Percentiles rank a stretch among this genome's conserved stretches.
Evolutionary conservation across 2,329 filamentous ascomycete genomes (phyloP).

Genomic region (Fusarium heterosporum): DNA sequence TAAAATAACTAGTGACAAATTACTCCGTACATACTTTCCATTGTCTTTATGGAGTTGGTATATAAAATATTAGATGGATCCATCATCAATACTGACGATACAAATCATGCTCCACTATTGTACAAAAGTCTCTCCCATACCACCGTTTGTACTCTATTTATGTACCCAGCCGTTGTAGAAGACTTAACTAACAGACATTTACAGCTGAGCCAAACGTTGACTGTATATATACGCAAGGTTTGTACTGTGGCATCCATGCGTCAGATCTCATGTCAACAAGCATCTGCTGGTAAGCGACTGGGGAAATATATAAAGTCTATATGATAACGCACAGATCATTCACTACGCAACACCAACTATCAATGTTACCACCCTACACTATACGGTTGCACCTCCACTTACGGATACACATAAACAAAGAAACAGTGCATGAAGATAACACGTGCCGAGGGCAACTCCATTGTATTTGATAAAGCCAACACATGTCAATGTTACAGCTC

Average conservation of each 20-base stretch:
- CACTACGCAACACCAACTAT: not conserved
- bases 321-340: conserved; percentile 28
- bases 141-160: not conserved
- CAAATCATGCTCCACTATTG: not conserved
- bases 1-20: too few relatives aligned
- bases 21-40: too few relatives aligned
- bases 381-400: not conserved
- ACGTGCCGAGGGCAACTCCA: conserved; percentile 6
- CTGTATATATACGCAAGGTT: not conserved
- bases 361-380: not conserved
- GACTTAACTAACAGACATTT: not conserved
- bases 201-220: too few relatives aligned
- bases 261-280: not conserved
- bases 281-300: conserved; percentile 21
- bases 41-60: too few relatives aligned
- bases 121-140: not conserved
- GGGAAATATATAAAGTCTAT: not conserved
- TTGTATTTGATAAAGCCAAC: not conserved
- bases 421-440: not conserved
- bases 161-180: not conserved
- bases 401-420: not conserved
- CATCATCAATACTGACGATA: not conserved
- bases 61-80: too few relatives aligned
- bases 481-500: conserved; percentile 11
- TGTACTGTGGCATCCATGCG: not conserved